Base-by-base conservation (phyloP, 768 basidiomycete species). In the Pleurotus tuber-regium region DNA sequence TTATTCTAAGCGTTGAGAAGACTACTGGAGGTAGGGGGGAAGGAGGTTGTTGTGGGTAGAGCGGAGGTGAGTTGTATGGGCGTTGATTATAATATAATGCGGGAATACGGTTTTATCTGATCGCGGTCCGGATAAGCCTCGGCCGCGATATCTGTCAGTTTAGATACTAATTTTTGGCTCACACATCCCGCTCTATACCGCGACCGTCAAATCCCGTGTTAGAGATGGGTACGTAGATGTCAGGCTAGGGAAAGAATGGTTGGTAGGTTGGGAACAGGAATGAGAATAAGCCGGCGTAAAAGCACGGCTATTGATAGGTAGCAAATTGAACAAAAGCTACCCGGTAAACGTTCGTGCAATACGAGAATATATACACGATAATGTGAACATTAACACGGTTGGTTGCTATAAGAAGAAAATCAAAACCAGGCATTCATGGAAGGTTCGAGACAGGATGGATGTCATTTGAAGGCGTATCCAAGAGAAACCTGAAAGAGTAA, bases 21-120 rank as follows among this genome's bases (percentile, higher is more conserved):
- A n/a, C n/a, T n/a, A n/a, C n/a, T n/a, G n/a, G n/a, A n/a, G n/a
- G n/a, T n/a, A n/a, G n/a, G 31, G 43, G 53, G 51, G 53, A 36
- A 24, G 50, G 31, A 54, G 36, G 26, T 30, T 30, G 48, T 19
- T 19, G 40, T 42, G 8, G 51, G 43, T 52, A 33, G 51, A 43
- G 38, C 24, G 41, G 38, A 38, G 49, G 46, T 41, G 28, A 42
- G 16, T 14, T 8, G 42, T 50, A 39, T 43, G 52, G 14, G n/a
- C n/a, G 21, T 38, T 38, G 19, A n/a, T 48, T 28, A 16, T 29
- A 46, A 28, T 19, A 35, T 16, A 35, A 9, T 12, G 8, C 5
- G 28, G 30, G 21, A n/a, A n/a, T n/a, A n/a, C n/a, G n/a, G 30
- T 48, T 48, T 48, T 48, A 48, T 48, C 46, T 48, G 46, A 48